These are phyloP conservation scores for Fraxinus cuspidata DNA, from an alignment of 257 asterid genomes.

Conservation along the genomic window DNA sequence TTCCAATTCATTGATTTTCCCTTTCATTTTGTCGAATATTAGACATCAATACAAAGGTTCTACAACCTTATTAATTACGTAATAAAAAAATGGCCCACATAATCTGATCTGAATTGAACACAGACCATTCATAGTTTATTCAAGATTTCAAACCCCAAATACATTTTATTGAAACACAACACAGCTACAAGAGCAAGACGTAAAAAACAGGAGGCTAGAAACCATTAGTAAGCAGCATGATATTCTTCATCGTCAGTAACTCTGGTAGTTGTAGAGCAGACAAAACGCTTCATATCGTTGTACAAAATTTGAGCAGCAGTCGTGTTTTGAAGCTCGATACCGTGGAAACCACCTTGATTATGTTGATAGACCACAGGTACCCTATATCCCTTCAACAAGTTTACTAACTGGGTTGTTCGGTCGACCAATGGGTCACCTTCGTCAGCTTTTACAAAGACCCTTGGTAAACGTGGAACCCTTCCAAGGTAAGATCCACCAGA, in stretches of 20 bases:
- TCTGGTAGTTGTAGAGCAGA: constrained; percentile 8
- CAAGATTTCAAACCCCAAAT: not conserved
- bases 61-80: too few species aligned
- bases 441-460: constrained; percentile 24
- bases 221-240: constrained; percentile 20
- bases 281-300: constrained; percentile 22
- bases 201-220: not conserved
- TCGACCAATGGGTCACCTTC: constrained; percentile 33
- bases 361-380: not conserved
- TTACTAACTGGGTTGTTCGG: constrained; percentile 15
- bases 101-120: not conserved
- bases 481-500: constrained; percentile 21
- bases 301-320: constrained; percentile 23
- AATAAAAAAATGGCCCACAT: too few species aligned
- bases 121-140: not conserved
- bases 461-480: constrained; percentile 29
- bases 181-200: not conserved
- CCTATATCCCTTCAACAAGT: not conserved
- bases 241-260: constrained; percentile 22
- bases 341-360: constrained; percentile 17
- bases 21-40: too few species aligned
- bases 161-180: too few species aligned
- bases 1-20: too few species aligned
- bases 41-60: too few species aligned
- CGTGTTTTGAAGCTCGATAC: constrained; percentile 2